A percentile compares a stretch with the other conserved stretches of the same genome.
phyloP scores from a whole-genome alignment of 225 moss, liverwort and hornwort species.

The Takakia lepidozioides region DNA sequence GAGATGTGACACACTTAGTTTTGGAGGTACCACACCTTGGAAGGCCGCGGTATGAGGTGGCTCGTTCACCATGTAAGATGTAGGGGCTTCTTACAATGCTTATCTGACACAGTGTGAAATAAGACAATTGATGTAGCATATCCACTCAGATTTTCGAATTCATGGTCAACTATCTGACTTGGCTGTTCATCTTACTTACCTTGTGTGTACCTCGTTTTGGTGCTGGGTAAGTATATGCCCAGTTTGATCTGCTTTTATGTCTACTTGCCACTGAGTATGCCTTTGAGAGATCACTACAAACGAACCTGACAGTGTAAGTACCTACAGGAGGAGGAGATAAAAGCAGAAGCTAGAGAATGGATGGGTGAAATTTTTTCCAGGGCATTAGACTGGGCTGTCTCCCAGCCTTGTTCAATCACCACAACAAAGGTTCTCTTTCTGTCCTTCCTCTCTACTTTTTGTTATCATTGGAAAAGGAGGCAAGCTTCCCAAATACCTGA shows the following conservation, averaged over 20 bases:
- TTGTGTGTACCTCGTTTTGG: no score
- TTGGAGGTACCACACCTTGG: no score
- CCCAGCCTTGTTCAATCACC: slow-evolving; percentile 7
- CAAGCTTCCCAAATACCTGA: no score
- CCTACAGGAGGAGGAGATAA: slow-evolving; percentile 12
- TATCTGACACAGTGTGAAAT: no score
- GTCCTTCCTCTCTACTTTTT: neutral
- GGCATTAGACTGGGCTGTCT: slow-evolving; percentile 14
- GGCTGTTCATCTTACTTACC: no score
- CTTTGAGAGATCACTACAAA: no score
- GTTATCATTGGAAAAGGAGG: neutral
- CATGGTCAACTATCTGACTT: neutral
- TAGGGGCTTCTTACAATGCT: no score
- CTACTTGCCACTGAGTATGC: neutral
- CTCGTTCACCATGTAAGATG: no score
- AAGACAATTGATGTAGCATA: no score
- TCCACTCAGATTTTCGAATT: neutral
- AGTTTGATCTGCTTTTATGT: neutral
- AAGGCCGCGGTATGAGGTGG: no score
- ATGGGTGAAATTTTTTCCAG: slow-evolving; percentile 11
- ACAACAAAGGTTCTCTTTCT: slow-evolving; percentile 13
- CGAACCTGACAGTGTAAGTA: neutral
- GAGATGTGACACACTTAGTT: no score
- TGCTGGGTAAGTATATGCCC: neutral
- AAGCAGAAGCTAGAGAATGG: slow-evolving; percentile 12